phyloP scores from a whole-genome alignment of 148 eudicot species.

The Silene latifolia region DNA sequence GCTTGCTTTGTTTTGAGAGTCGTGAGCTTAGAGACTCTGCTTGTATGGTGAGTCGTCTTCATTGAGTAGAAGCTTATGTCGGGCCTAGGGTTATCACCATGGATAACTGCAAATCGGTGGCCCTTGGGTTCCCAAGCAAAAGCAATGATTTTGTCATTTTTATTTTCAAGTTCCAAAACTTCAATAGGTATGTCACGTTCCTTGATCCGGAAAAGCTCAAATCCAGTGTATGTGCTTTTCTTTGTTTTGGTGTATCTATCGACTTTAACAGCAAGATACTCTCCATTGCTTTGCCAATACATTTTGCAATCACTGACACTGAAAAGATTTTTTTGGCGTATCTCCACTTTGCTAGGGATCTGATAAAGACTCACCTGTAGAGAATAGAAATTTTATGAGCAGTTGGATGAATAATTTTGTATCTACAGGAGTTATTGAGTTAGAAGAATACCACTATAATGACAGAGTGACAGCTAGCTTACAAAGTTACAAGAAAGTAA shows the following conservation, averaged over 20 bases:
- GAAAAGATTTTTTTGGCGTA: slow-evolving; percentile 86
- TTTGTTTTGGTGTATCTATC: slow-evolving; percentile 86
- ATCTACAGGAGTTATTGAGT: too few species aligned
- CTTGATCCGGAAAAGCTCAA: slow-evolving; percentile 92
- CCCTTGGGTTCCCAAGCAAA: slow-evolving; percentile 99
- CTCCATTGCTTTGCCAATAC: slow-evolving; percentile 98
- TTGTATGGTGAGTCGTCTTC: slow-evolving; percentile 56
- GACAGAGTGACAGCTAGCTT: too few species aligned
- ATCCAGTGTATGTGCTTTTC: slow-evolving; percentile 94
- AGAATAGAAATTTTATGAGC: background rate
- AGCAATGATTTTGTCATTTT: slow-evolving; percentile 87
- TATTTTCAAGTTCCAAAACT: slow-evolving; percentile 88
- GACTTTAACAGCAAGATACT: slow-evolving; percentile 86
- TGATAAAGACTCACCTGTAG: slow-evolving; percentile 77
- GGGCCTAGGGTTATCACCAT: slow-evolving; percentile 86
- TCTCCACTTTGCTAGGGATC: slow-evolving; percentile 80
- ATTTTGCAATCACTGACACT: slow-evolving; percentile 95
- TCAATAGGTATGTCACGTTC: too few species aligned
- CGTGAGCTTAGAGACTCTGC: slow-evolving; percentile 76
- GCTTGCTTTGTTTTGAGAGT: slow-evolving; percentile 90
- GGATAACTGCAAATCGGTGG: slow-evolving; percentile 87
- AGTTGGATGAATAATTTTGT: too few species aligned
- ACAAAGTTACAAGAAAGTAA: background rate
- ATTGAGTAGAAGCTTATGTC: slow-evolving; percentile 83
- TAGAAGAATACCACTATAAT: too few species aligned